Evolutionary conservation across 148 eudicot genomes (phyloP), one percentile per base, ranked within the genome.

Genomic region (Rhododendron henanense): DNA sequence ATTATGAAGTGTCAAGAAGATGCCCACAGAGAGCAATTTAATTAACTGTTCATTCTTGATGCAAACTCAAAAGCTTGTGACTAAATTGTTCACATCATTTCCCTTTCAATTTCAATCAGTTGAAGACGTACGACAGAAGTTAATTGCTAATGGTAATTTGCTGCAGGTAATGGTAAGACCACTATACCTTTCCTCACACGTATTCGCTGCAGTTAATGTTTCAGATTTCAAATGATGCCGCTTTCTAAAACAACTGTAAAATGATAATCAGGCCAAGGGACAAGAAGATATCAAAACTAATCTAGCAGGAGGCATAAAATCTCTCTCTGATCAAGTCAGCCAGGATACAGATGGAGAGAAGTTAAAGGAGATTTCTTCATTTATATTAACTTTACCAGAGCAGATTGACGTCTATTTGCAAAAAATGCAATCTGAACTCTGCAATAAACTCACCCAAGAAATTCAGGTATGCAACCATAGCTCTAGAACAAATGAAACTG

Each of bases 41-140:
- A 25, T 85, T 41, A 81, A 35, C 21, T 57, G 63, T 57, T 59
- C 65, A 59, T 85, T 69, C 15, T 86, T 41, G 83, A 33, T 19
- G 18, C 33, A 82, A 39, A 61, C 84, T 82, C 39, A 41, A 39
- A 23, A n/a, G 47, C 13, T 61, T 55, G 25, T 79, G 57, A 16
- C 55, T 33, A 41, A 44, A 51, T 21, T 73, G 31, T 31, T 57
- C 33, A 6, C 50, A 45, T 81, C 9, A 84, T 75, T 39, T 35
- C 31, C 81, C 39, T 81, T 76, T 44, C 39, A 35, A 69, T 33
- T 65, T 85, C 86, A 19, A 90, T 61, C 93, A 97, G 99, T 91
- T 92, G 96, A 97, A 89, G 90, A 91, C 51, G 79, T 93, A 84
- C 94, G 96, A 79, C 98, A 93, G 90, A 97, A 97, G 89, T 84